Evolutionary conservation across 805 yeast species (phyloP).

Genomic region (Saccharomycopsis sp.): DNA sequence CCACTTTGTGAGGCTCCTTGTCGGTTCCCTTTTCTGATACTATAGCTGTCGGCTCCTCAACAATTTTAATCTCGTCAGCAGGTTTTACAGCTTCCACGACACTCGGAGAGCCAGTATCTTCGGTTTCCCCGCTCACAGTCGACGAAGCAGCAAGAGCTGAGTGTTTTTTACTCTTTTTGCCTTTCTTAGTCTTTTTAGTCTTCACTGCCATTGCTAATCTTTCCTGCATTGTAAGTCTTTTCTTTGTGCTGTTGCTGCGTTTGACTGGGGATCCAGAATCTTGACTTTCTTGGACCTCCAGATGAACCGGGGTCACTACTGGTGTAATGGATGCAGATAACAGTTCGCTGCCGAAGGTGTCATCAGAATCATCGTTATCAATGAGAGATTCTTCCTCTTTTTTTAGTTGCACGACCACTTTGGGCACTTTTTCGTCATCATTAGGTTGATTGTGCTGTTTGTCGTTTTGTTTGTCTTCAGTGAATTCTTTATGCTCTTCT

Average conservation of each 20-base stretch:
- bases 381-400: not conserved
- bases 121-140: too few species aligned
- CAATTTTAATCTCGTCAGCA: not conserved
- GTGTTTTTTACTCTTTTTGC: conserved; percentile 28
- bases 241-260: conserved; percentile 30
- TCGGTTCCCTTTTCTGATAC: too few species aligned
- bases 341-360: not conserved
- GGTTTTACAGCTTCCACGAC: not conserved
- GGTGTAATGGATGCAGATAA: not conserved
- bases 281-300: not conserved
- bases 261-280: not conserved
- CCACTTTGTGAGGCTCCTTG: too few species aligned
- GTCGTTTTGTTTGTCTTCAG: too few species aligned
- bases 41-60: not conserved
- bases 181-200: conserved; percentile 30
- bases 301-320: not conserved
- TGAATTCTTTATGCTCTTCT: too few species aligned
- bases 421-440: too few species aligned
- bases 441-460: too few species aligned
- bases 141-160: not conserved
- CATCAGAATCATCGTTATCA: not conserved
- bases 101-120: not conserved
- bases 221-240: conserved; percentile 74
- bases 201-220: conserved; percentile 78
- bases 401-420: not conserved